Conservation (phyloP, 2,329 filamentous ascomycete species). For the Neofusicoccum sp. region DNA sequence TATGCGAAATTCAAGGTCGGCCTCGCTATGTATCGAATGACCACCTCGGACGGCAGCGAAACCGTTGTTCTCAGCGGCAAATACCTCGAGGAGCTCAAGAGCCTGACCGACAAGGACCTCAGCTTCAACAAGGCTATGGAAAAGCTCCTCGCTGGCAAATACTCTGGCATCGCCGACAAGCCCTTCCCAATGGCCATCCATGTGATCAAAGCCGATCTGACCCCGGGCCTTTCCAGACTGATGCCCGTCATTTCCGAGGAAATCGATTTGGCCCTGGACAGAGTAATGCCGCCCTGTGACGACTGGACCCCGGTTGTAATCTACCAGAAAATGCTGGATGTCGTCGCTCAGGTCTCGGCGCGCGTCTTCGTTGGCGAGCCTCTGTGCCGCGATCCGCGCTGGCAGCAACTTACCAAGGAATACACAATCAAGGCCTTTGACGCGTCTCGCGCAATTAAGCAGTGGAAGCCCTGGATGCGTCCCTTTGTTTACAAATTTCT, state of each 20-base stretch:
- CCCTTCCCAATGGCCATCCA: slow-evolving; percentile 23
- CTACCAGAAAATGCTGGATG: slow-evolving; percentile 45
- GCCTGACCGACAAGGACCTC: slow-evolving; percentile 36
- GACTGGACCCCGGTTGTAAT: slow-evolving; percentile 46
- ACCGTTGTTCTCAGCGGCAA: slow-evolving; percentile 32
- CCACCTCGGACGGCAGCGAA: slow-evolving; percentile 21
- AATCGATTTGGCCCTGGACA: slow-evolving; percentile 32
- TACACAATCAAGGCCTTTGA: slow-evolving; percentile 40
- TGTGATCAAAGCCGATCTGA: slow-evolving; percentile 37
- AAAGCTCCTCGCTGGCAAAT: slow-evolving; percentile 25
- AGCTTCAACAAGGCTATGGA: slow-evolving; percentile 34
- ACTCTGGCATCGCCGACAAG: neutral
- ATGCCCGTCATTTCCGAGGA: slow-evolving; percentile 34
- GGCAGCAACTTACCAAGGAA: slow-evolving; percentile 52
- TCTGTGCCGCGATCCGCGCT: slow-evolving; percentile 49
- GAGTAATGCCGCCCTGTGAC: slow-evolving; percentile 33
- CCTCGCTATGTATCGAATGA: slow-evolving; percentile 16
- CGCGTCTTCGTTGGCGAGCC: slow-evolving; percentile 53
- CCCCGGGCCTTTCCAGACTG: slow-evolving; percentile 36
- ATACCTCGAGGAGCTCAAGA: slow-evolving; percentile 37
- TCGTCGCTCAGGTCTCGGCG: slow-evolving; percentile 52
- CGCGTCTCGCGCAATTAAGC: slow-evolving; percentile 15
- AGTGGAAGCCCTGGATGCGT: slow-evolving; percentile 21
- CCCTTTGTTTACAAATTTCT: slow-evolving; percentile 11
- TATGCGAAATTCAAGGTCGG: slow-evolving; percentile 16